phyloP scores from a whole-genome alignment of 345 rosid genomes.

The Reutealis trisperma region DNA sequence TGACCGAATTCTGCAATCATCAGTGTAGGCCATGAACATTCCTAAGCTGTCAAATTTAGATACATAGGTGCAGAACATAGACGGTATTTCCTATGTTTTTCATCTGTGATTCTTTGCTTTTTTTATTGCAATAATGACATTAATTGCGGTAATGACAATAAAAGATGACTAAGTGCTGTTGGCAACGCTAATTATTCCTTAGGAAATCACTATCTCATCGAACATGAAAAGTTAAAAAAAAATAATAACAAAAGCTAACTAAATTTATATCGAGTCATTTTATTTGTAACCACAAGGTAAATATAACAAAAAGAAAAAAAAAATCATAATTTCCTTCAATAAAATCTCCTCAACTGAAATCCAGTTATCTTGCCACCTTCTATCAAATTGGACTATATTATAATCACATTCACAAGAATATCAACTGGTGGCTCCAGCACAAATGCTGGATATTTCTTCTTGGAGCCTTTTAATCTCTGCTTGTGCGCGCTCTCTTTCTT shows the following conservation, averaged over 20 bases:
- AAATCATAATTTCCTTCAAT: not conserved
- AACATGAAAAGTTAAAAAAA: no score
- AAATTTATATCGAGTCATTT: no score
- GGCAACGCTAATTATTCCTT: no score
- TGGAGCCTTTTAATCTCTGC: slow-evolving; percentile 32
- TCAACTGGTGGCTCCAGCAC: slow-evolving; percentile 22
- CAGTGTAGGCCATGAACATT: not conserved
- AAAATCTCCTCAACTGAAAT: not conserved
- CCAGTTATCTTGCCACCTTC: not conserved
- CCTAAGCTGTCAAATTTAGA: slow-evolving; percentile 15
- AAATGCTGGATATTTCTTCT: slow-evolving; percentile 21
- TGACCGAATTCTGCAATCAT: not conserved
- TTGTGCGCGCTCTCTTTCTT: slow-evolving; percentile 28
- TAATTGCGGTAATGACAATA: not conserved
- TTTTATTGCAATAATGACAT: not conserved
- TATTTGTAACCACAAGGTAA: no score
- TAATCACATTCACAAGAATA: not conserved
- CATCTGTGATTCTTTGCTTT: not conserved
- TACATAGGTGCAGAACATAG: not conserved
- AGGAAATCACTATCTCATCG: no score
- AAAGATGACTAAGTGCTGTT: not conserved
- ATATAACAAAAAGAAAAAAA: no score
- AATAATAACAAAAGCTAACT: no score
- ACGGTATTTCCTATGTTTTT: slow-evolving; percentile 2
- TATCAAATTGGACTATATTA: not conserved